These are phyloP conservation scores for Alternaria gansuensis DNA, from an alignment of 2,329 filamentous ascomycete species.

Conservation along the genomic window DNA sequence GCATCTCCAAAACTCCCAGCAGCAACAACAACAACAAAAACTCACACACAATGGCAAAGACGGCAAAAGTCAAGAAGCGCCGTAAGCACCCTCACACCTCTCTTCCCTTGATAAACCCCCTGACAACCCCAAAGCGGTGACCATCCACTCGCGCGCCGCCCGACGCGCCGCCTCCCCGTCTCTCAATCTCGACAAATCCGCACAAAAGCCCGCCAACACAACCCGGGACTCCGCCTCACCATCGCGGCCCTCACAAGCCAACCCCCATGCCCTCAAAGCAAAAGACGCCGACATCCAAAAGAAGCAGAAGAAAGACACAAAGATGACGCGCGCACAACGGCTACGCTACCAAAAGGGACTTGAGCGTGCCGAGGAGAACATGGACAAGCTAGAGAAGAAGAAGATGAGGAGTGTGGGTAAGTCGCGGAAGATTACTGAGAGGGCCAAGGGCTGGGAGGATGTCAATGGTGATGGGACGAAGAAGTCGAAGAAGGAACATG, in stretches of 20 bases:
- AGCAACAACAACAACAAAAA: background rate
- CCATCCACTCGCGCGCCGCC: conserved; percentile 76
- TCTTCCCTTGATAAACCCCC: conserved; percentile 8
- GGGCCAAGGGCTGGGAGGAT: conserved; percentile 56
- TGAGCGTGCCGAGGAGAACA: conserved; percentile 63
- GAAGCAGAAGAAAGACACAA: conserved; percentile 61
- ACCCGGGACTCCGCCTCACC: conserved; percentile 43
- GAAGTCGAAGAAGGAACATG: conserved; percentile 29
- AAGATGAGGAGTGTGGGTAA: conserved; percentile 61
- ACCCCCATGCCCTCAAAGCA: conserved; percentile 69
- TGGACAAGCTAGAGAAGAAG: conserved; percentile 66
- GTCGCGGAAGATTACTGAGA: conserved; percentile 59
- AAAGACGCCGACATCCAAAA: conserved; percentile 79
- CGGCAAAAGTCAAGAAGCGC: conserved; percentile 58
- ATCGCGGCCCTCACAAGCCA: conserved; percentile 34
- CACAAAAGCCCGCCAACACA: conserved; percentile 61
- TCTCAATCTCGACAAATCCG: conserved; percentile 75
- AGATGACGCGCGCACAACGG: conserved; percentile 62
- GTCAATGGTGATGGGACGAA: conserved; percentile 42
- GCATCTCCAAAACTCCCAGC: background rate
- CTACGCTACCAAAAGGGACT: conserved; percentile 58
- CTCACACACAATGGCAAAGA: conserved; percentile 54
- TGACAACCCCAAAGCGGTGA: conserved; percentile 60
- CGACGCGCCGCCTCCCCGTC: conserved; percentile 75
- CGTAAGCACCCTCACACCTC: conserved; percentile 35